phyloP scores from a whole-genome alignment of 2,329 filamentous ascomycete genomes.

The Xylariaceae sp. region DNA sequence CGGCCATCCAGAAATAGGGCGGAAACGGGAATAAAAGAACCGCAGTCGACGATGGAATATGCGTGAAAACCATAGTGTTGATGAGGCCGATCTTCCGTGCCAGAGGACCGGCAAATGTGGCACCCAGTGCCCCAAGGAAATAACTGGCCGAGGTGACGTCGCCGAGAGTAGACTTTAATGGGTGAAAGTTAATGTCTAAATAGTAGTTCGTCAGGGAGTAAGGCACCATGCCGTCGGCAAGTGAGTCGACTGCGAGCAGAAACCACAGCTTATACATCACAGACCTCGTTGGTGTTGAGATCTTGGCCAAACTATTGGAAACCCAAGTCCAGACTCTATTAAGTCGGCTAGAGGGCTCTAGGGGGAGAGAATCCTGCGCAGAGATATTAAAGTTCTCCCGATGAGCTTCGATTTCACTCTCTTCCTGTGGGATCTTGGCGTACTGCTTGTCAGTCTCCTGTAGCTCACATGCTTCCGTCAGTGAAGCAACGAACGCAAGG shows the following conservation, averaged over 20 bases:
- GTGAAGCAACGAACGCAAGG: conserved; percentile 49
- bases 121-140: conserved; percentile 59
- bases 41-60: conserved; percentile 66
- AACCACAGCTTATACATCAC: conserved; percentile 71
- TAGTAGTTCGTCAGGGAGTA: conserved; percentile 65
- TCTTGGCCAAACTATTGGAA: conserved; percentile 54
- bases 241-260: conserved; percentile 66
- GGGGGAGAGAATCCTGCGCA: conserved; percentile 11
- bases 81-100: conserved; percentile 64
- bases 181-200: conserved; percentile 60
- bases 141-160: conserved; percentile 62
- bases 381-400: not conserved
- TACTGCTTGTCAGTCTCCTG: conserved; percentile 31
- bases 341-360: conserved; percentile 24
- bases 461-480: conserved; percentile 60
- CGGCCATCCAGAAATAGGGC: conserved; percentile 55
- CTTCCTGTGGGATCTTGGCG: conserved; percentile 30
- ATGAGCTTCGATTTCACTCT: conserved; percentile 13
- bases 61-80: conserved; percentile 69
- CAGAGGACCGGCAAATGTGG: conserved; percentile 63
- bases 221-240: conserved; percentile 70
- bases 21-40: conserved; percentile 66
- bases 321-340: conserved; percentile 33
- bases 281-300: conserved; percentile 61
- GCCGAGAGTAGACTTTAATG: conserved; percentile 63